Evolutionary conservation across 768 basidiomycete genomes (phyloP), one percentile per base, ranked within the genome.

Genomic region (Pleurotus eryngii): DNA sequence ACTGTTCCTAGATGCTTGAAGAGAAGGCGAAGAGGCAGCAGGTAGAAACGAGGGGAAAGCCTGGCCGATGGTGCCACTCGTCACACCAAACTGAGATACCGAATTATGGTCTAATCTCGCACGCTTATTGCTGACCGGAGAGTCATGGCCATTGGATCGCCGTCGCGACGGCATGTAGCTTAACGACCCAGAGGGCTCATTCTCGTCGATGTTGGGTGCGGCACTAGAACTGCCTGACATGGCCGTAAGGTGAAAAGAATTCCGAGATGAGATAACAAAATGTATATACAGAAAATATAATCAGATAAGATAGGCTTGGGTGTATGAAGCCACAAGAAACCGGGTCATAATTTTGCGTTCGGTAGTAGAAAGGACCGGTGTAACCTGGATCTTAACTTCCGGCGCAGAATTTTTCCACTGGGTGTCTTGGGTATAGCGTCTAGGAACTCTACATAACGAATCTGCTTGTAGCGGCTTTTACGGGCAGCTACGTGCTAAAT

Each of bases 381-480:
- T 24, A 40, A 22, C 18, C 55, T 17, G 27, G 68, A 71, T 18
- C 71, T 70, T 46, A 77, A 57, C 15, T 83, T 61, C 18, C 81
- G 74, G 42, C 83, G 70, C 57, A 83, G 61, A 5, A 81, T 65
- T 60, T 82, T 82, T 15, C 85, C 84, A 57, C 81, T 83, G 15
- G 82, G 81, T 57, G 79, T 84, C 70, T 79, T 84, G 0, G 79
- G 80, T 45, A 80, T 76, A n/a, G 56, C 57, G 30, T 74, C 71
- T 5, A 76, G 57, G 50, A 79, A 82, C 64, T 66, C 80, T 60
- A 73, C 77, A 58, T 72, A 74, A 57, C 68, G 83, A 42, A 72
- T 71, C 45, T 64, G 78, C 61, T 86, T 86, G 63, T 84, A 83
- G 12, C 68, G 69, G 6, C 71, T 71, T 61, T 81, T 80, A 46